These are phyloP conservation scores for Macadamia tetraphylla DNA, from an alignment of 164 flowering plant species.

Conservation along the genomic window DNA sequence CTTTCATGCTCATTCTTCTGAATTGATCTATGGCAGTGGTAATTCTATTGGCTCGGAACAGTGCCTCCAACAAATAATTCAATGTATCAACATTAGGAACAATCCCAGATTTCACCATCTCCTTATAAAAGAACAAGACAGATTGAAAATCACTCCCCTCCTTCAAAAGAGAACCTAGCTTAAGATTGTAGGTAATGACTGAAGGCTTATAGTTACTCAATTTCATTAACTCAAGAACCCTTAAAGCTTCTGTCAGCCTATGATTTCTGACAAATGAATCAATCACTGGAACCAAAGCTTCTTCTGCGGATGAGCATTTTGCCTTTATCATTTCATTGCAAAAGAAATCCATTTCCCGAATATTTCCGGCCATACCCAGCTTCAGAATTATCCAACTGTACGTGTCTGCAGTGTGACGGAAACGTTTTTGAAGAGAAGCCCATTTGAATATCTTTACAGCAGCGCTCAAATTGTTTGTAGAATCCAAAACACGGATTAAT, in stretches of 20 bases:
- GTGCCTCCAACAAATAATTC: slow-evolving; percentile 52
- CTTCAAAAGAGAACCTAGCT: slow-evolving; percentile 43
- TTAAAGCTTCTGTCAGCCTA: slow-evolving; percentile 41
- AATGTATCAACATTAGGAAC: slow-evolving; percentile 50
- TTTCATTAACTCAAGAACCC: slow-evolving; percentile 40
- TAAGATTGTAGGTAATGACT: slow-evolving; percentile 29
- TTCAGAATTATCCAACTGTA: slow-evolving; percentile 46
- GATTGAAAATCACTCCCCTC: slow-evolving; percentile 41
- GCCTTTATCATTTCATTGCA: slow-evolving; percentile 48
- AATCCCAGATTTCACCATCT: slow-evolving; percentile 63
- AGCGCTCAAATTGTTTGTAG: slow-evolving; percentile 34
- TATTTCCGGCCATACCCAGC: slow-evolving; percentile 48
- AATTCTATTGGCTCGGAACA: slow-evolving; percentile 32
- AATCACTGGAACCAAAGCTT: slow-evolving; percentile 31
- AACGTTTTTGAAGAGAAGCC: slow-evolving; percentile 47
- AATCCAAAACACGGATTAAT: slow-evolving; percentile 40
- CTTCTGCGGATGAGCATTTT: slow-evolving; percentile 26
- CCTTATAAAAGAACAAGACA: slow-evolving; percentile 60
- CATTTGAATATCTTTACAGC: slow-evolving; percentile 57
- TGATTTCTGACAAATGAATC: slow-evolving; percentile 30
- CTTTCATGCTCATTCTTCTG: slow-evolving; percentile 57
- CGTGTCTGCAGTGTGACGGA: slow-evolving; percentile 37
- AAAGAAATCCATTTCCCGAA: slow-evolving; percentile 45
- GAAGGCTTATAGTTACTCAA: slow-evolving; percentile 39
- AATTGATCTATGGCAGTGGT: slow-evolving; percentile 57